Base-by-base conservation (phyloP, 2,329 filamentous ascomycete species). In the Xylaria sp. region DNA sequence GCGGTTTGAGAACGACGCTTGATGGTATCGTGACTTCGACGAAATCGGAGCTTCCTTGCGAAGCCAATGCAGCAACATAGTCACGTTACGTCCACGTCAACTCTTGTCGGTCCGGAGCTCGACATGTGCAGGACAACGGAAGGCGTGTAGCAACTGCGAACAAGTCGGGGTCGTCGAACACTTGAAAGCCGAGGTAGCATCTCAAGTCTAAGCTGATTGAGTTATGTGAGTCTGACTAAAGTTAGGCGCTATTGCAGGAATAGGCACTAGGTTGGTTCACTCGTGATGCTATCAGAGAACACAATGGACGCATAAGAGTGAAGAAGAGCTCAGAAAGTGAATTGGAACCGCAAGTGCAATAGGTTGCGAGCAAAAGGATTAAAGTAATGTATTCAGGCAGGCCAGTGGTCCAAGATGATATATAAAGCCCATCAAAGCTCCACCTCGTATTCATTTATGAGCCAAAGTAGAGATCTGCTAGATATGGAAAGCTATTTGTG, bases 381-480 rank as follows among this genome's bases (percentile, higher is more conserved):
- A 32, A 53, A 1, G 40, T 27, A 9, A 50, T 16, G n/a, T 16
- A 25, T 62, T n/a, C 16, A 40, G 23, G 25, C 8, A 23, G 37
- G 59, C 9, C 32, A 48, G 55, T 29, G 23, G 42, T 61, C 21
- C 27, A 58, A 48, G 57, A 27, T 29, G 16, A 58, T 67, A 67
- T 64, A 66, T 67, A 65, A 48, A 40, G 53, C 35, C 27, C 35
- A 21, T 42, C 27, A 23, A 47, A 53, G 48, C 60, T 57, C 58
- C 37, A 64, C 51, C 69, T 71, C 69, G 69, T 67, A 69, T 67
- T 69, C 18, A 67, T 12, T 40, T 37, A 50, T 53, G 67, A 47
- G 42, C 40, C 40, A 29, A 48, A 55, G 37, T 27, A 60, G 32
- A 47, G 63, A 71, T 71, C 68, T 59, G 62, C 69, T 18, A n/a